Conservation (phyloP, 2,329 filamentous ascomycete genomes). For the Hypoxylon sp. region DNA sequence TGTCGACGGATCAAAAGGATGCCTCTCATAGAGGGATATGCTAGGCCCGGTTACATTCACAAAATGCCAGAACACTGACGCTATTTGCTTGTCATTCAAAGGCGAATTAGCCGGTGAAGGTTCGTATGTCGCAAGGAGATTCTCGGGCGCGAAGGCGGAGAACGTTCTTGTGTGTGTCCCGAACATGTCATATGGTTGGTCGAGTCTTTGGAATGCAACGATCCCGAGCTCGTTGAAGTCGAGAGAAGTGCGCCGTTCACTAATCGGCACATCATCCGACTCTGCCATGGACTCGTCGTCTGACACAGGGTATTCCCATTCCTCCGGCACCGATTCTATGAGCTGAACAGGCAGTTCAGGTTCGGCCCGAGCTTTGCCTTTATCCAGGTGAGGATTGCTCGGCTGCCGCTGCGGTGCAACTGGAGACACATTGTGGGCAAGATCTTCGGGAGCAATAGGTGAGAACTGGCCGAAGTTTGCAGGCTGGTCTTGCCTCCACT, state of each 20-base stretch:
- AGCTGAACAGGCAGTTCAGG: slow-evolving; percentile 24
- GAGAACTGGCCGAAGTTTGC: slow-evolving; percentile 49
- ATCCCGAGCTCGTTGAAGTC: slow-evolving; percentile 60
- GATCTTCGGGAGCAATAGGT: slow-evolving; percentile 36
- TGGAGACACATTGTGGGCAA: slow-evolving; percentile 33
- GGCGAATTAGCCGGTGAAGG: slow-evolving; percentile 78
- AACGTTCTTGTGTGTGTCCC: slow-evolving; percentile 66
- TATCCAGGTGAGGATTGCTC: slow-evolving; percentile 33
- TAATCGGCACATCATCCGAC: slow-evolving; percentile 40
- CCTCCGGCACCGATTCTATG: slow-evolving; percentile 38
- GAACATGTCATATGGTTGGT: slow-evolving; percentile 58
- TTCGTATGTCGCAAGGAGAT: slow-evolving; percentile 74
- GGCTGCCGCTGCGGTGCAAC: slow-evolving; percentile 33
- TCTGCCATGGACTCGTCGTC: slow-evolving; percentile 72
- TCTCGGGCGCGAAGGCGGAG: slow-evolving; percentile 63
- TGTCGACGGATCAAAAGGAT: slow-evolving; percentile 79
- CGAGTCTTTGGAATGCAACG: slow-evolving; percentile 57
- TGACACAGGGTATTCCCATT: slow-evolving; percentile 64
- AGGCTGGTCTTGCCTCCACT: slow-evolving; percentile 47
- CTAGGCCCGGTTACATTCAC: slow-evolving; percentile 88
- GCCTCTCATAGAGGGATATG: slow-evolving; percentile 89
- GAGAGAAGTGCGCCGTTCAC: slow-evolving; percentile 50
- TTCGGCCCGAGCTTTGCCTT: slow-evolving; percentile 45
- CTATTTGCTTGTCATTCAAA: slow-evolving; percentile 83
- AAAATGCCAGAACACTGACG: slow-evolving; percentile 91